These are phyloP conservation scores for Catunica adiposa DNA, from an alignment of 2,329 filamentous ascomycete species.

Conservation along the genomic window DNA sequence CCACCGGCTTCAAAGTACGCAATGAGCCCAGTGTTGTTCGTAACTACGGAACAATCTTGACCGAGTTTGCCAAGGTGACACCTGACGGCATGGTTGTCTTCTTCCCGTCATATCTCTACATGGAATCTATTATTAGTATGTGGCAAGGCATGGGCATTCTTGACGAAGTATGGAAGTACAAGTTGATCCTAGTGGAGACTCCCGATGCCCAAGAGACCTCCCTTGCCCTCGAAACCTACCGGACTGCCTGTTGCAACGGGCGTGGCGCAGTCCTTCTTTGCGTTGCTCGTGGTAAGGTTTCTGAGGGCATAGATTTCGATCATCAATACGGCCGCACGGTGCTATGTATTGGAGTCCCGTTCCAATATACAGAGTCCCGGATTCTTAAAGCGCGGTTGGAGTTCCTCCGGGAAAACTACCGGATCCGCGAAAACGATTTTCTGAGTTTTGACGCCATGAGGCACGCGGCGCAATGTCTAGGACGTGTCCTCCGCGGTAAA, in stretches of 20 bases:
- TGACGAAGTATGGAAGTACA: slow-evolving; percentile 98
- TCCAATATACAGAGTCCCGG: slow-evolving; percentile 95
- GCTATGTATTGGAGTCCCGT: slow-evolving; percentile 89
- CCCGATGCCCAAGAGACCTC: slow-evolving; percentile 96
- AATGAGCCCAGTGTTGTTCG: slow-evolving; percentile 94
- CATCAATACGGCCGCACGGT: slow-evolving; percentile 96
- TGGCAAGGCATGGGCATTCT: slow-evolving; percentile 98
- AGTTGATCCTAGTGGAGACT: slow-evolving; percentile 92
- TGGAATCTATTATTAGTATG: slow-evolving; percentile 98
- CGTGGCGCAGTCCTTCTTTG: slow-evolving; percentile 84
- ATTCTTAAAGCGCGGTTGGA: slow-evolving; percentile 92
- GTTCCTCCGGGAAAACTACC: slow-evolving; percentile 92
- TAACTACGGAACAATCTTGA: slow-evolving; percentile 85
- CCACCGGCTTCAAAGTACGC: slow-evolving; percentile 84
- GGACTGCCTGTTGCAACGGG: slow-evolving; percentile 93
- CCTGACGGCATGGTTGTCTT: slow-evolving; percentile 98
- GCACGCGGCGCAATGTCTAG: slow-evolving; percentile 92
- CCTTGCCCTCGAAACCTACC: slow-evolving; percentile 85
- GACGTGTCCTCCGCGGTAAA: slow-evolving; percentile 85
- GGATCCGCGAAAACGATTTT: slow-evolving; percentile 93
- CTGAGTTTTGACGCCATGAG: slow-evolving; percentile 98
- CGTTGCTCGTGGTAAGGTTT: slow-evolving; percentile 92
- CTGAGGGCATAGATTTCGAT: slow-evolving; percentile 97
- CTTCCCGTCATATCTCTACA: slow-evolving; percentile 96
- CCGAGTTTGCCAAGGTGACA: slow-evolving; percentile 89